Conservation (phyloP, 1,284 basidiomycete species). For the Puccinia triticina region DNA sequence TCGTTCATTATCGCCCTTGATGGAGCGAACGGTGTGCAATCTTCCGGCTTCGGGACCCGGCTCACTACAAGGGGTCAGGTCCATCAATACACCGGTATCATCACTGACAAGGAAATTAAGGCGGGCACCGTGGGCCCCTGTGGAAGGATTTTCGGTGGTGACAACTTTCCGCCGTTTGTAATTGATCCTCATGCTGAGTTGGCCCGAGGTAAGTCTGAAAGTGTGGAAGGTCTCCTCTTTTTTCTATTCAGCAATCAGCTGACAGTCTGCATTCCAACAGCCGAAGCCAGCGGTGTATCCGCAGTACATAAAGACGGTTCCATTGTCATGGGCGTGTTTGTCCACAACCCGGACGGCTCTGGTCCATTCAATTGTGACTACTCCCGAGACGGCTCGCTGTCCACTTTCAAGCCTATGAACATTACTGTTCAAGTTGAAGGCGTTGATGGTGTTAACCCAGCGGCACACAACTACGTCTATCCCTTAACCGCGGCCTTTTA, state of each 20-base stretch:
- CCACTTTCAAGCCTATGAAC: constrained; percentile 41
- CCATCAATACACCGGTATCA: constrained; percentile 51
- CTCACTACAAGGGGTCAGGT: constrained; percentile 34
- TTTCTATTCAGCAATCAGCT: neutral
- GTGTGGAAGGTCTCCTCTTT: neutral
- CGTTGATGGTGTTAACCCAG: constrained; percentile 43
- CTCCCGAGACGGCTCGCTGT: constrained; percentile 30
- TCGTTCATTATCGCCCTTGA: constrained; percentile 45
- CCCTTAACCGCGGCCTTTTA: constrained; percentile 37
- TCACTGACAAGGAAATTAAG: constrained; percentile 45
- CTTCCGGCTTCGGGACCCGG: constrained; percentile 42
- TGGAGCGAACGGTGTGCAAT: constrained; percentile 43
- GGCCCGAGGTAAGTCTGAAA: constrained; percentile 16
- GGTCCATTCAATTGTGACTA: constrained; percentile 50
- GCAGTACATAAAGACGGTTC: constrained; percentile 27
- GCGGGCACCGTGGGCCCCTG: constrained; percentile 41
- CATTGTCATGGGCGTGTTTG: constrained; percentile 41
- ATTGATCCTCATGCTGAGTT: constrained; percentile 41
- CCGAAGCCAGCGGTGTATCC: constrained; percentile 36
- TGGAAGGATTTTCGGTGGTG: constrained; percentile 46
- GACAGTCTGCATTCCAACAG: neutral
- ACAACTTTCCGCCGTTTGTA: constrained; percentile 39
- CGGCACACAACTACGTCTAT: constrained; percentile 45
- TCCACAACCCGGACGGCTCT: constrained; percentile 49
- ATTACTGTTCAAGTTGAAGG: constrained; percentile 49